Evolutionary conservation across 2,329 filamentous ascomycete genomes (phyloP).

Genomic region (Nemania sp.): DNA sequence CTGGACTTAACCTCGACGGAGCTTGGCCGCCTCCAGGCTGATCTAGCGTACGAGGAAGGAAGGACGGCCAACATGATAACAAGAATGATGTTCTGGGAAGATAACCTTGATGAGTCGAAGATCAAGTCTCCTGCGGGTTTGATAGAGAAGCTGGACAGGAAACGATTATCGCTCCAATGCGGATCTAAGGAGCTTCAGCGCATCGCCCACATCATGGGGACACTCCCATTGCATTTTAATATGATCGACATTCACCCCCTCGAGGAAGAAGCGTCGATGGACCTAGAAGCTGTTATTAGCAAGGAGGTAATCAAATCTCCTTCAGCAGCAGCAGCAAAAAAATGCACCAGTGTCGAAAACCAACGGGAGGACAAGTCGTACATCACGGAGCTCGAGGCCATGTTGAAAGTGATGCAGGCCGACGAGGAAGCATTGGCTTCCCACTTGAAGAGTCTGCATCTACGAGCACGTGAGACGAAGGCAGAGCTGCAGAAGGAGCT

Average conservation of each 20-base stretch:
- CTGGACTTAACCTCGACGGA: slow-evolving; percentile 16
- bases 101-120: neutral
- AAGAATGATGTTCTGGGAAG: slow-evolving; percentile 17
- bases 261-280: neutral
- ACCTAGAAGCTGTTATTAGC: neutral
- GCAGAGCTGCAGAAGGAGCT: neutral
- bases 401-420: slow-evolving; percentile 21
- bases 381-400: slow-evolving; percentile 28
- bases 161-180: slow-evolving; percentile 15
- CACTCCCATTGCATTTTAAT: slow-evolving; percentile 15
- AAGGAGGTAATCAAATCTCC: neutral
- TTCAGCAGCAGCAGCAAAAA: neutral
- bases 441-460: slow-evolving; percentile 14
- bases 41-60: slow-evolving; percentile 19
- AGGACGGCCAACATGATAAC: slow-evolving; percentile 19
- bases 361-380: slow-evolving; percentile 17
- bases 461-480: slow-evolving; percentile 3
- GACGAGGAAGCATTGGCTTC: slow-evolving; percentile 26
- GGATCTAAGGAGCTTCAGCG: slow-evolving; percentile 17
- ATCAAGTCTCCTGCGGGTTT: neutral
- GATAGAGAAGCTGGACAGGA: slow-evolving; percentile 8
- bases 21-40: slow-evolving; percentile 24
- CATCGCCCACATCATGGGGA: slow-evolving; percentile 4
- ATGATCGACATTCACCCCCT: slow-evolving; percentile 18
- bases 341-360: neutral